phyloP scores from a whole-genome alignment of 2,329 filamentous ascomycete genomes.

The Lasiodiplodia gonubiensis region DNA sequence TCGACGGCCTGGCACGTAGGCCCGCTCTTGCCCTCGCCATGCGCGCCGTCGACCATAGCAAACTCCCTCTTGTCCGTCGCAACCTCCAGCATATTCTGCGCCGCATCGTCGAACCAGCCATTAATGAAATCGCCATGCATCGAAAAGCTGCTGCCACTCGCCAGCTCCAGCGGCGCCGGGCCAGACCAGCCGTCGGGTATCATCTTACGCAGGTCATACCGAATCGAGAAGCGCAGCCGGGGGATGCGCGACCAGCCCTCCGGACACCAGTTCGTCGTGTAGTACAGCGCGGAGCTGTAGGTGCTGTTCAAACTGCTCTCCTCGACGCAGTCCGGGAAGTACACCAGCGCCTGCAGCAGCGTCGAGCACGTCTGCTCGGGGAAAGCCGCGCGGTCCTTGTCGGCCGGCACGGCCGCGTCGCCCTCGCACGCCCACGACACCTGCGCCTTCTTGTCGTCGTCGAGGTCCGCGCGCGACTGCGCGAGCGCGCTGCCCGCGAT shows the following conservation, averaged over 20 bases:
- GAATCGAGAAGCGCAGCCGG: conserved; percentile 55
- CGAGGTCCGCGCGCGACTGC: conserved; percentile 36
- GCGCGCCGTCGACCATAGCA: conserved; percentile 42
- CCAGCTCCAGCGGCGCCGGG: conserved; percentile 51
- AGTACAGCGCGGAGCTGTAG: conserved; percentile 43
- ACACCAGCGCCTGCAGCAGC: conserved; percentile 54
- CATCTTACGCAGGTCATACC: conserved; percentile 53
- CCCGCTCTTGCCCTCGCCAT: conserved; percentile 40
- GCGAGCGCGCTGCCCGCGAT: conserved; percentile 50
- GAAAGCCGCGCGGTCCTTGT: conserved; percentile 39
- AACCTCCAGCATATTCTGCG: conserved; percentile 50
- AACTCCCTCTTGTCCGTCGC: conserved; percentile 46
- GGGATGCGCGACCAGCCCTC: conserved; percentile 54
- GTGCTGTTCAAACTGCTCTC: conserved; percentile 40
- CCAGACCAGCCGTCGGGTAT: conserved; percentile 55
- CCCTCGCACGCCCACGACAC: conserved; percentile 48
- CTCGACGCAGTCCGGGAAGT: conserved; percentile 55
- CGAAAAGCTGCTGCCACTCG: conserved; percentile 51
- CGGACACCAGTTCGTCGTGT: conserved; percentile 48
- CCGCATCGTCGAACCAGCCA: conserved; percentile 51
- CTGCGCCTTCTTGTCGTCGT: conserved; percentile 31
- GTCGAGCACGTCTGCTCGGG: conserved; percentile 45
- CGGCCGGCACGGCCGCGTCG: conserved; percentile 1
- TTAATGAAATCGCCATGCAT: conserved; percentile 58
- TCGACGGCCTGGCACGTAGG: conserved; percentile 46